Evolutionary conservation across 495 filamentous ascomycete genomes (phyloP), one percentile per base, ranked within the genome.

Genomic region (Aspergillus sclerotioniger): DNA sequence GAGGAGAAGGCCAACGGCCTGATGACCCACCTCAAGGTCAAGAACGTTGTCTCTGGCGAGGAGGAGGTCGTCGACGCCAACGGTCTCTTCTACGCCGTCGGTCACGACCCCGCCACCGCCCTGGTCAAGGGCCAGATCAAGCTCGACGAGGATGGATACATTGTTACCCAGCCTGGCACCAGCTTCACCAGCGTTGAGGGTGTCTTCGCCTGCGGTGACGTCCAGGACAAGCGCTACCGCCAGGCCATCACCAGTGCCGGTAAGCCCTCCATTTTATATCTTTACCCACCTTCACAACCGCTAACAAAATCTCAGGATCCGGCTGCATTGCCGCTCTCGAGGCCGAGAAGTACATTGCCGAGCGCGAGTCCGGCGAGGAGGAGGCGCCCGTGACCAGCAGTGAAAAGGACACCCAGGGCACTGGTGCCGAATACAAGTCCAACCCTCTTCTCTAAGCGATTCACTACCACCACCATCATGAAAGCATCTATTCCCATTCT

Each of bases 211-310:
- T 93, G 92, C 45, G 94, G 94, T 51, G 94, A 99, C 68, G 94
- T 99, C 17, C 95, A 98, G 78, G 95, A 99, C 70, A 98, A 97
- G 84, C 86, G 88, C 65, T 99, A 99, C 74, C 83, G 95, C 69
- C 94, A 98, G 78, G 94, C 94, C 54, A 92, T 98, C 65, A 98
- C 94, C 51, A 96, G 91, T 80, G 94, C 94, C 66, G 93, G 93
- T 92, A 85, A 64, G 87, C 82, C 46, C 35, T 15, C 21, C 7
- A 37, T 39, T 25, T 53, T n/a, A n/a, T n/a, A n/a, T n/a, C n/a
- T n/a, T 20, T 55, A 8, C 52, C n/a, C 5, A 19, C 33, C 21
- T n/a, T 25, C 43, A 39, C 19, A 56, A 37, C 45, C 45, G 21
- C 32, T 60, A 57, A 41, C 63, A 58, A 55, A 66, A 13, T n/a